Evolutionary conservation across 1,284 basidiomycete species (phyloP), one percentile per base, ranked within the genome.

Genomic region (Phaffia rhodozyma): DNA sequence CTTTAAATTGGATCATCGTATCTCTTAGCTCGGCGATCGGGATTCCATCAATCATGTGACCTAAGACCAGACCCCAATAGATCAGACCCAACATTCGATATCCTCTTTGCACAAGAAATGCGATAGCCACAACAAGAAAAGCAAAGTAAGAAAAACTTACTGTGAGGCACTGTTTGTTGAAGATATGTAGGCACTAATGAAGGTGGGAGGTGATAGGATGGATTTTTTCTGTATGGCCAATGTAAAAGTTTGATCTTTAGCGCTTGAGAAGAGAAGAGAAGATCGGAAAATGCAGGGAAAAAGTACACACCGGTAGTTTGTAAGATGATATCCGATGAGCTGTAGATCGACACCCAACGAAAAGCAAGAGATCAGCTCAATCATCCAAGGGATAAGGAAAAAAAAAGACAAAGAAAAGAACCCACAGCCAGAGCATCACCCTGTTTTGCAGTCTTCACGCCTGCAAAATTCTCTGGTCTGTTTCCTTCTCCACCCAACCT

Each of bases 301-400:
- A 23, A 51, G 34, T 43, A 57, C 61, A 43, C 7, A 63, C 57
- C 57, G 57, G 38, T 38, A 53, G 51, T 63, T 58, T 18, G 48
- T 59, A n/a, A 63, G 51, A 50, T 63, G 62, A 32, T 63, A 63
- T 4, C 50, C 51, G 38, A 63, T 63, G 11, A 60, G 58, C 58
- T 60, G 21, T 5, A 23, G 9, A 43, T 7, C 38, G 13, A 11
- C 13, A 11, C 13, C 13, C 38, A 11, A 43, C 5, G 6, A 47
- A 27, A 18, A 29, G 38, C 4, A 32, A 27, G n/a, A 18, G 7
- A 30, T 30, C 51, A n/a, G 51, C 51, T 11, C 20, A 11, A 53
- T 11, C 21, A 23, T n/a, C 3, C 21, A 1, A n/a, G 20, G 11
- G 5, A 25, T 7, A 27, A n/a, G 29, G 23, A 13, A 25, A 9